Percentiles rank a stretch among this genome's conserved stretches.
Conservation (phyloP, 805 yeast species). For the Saitoella complicata region DNA sequence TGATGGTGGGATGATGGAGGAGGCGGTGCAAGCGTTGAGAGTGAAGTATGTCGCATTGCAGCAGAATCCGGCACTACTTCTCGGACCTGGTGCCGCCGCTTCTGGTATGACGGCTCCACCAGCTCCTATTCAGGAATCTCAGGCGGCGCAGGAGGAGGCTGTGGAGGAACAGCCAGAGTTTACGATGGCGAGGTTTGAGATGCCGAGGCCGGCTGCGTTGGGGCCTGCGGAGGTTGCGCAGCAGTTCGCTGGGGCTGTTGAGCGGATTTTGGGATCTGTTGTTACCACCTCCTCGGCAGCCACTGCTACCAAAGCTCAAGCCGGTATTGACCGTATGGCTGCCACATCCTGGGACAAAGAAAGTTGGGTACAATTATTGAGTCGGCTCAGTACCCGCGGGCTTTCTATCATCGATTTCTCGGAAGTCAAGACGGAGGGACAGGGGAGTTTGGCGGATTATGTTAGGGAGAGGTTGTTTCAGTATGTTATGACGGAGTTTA, state of each 20-base stretch:
- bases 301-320: constrained; percentile 2
- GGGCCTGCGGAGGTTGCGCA: constrained; percentile 38
- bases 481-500: constrained; percentile 58
- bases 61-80: constrained; percentile 2
- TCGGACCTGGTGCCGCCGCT: neutral
- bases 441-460: constrained; percentile 33
- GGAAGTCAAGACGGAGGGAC: constrained; percentile 6
- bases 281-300: constrained; percentile 6
- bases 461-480: constrained; percentile 57
- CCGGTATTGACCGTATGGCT: constrained; percentile 18
- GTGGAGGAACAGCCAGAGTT: neutral
- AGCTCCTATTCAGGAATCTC: neutral
- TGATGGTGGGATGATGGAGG: constrained; percentile 35
- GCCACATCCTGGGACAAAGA: constrained; percentile 43
- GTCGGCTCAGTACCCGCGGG: constrained; percentile 75
- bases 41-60: constrained; percentile 1
- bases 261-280: constrained; percentile 15
- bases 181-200: constrained; percentile 1
- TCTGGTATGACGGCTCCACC: constrained; percentile 1
- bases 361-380: constrained; percentile 61
- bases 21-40: constrained; percentile 48
- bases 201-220: constrained; percentile 21
- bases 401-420: constrained; percentile 17
- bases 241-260: constrained; percentile 41
- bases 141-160: neutral